Evolutionary conservation across 164 flowering plant genomes (phyloP).

Genomic region (Umbilicus rupestris): DNA sequence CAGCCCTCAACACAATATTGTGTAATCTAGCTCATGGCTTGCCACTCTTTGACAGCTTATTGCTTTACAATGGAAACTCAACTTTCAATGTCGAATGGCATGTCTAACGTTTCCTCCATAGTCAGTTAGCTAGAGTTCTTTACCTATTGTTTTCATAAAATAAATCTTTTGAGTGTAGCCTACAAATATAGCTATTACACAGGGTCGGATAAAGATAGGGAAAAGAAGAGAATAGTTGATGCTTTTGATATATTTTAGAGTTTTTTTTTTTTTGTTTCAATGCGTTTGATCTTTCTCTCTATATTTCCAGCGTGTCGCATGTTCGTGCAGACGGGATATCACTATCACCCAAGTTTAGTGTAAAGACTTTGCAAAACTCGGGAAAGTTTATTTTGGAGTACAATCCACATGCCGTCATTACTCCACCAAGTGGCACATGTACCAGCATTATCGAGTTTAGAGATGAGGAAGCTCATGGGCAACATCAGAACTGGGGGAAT

Average conservation of each 20-base stretch:
- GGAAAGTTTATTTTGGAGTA: constrained; percentile 24
- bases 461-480: background rate
- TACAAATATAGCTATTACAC: too few species aligned
- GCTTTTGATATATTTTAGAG: too few species aligned
- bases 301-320: constrained; percentile 32
- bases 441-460: constrained; percentile 2
- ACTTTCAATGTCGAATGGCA: too few species aligned
- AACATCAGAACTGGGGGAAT: background rate
- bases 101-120: too few species aligned
- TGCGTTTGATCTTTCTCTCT: background rate
- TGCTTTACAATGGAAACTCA: background rate
- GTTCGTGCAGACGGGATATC: constrained; percentile 36
- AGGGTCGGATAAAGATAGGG: too few species aligned
- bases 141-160: too few species aligned
- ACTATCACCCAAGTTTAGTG: constrained; percentile 26
- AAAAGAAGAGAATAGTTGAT: too few species aligned
- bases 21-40: background rate
- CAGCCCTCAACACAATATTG: background rate
- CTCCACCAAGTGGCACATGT: background rate
- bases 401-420: constrained; percentile 12
- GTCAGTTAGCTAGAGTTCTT: too few species aligned
- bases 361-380: constrained; percentile 19
- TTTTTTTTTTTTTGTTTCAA: background rate
- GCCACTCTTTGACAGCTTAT: background rate
- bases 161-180: too few species aligned